Percentiles rank a stretch among this genome's conserved stretches.
phyloP scores from a whole-genome alignment of 768 basidiomycete species.

The Pulveroboletus sp. region DNA sequence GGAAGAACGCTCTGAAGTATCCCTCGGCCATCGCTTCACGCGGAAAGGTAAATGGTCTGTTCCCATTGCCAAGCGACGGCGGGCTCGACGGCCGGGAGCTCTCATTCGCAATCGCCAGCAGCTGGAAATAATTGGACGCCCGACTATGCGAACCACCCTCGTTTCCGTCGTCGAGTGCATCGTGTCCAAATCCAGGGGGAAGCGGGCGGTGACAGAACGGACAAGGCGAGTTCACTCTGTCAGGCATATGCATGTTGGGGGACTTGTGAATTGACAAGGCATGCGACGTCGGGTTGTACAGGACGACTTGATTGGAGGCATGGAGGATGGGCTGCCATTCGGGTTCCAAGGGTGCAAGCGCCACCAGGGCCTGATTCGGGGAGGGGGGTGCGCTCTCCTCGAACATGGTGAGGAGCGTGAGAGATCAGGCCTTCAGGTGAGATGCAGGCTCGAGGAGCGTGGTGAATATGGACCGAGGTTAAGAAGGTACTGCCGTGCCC shows the following conservation, averaged over 20 bases:
- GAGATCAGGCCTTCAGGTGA: background rate
- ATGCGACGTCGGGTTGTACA: conserved; percentile 83
- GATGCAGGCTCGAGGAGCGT: background rate
- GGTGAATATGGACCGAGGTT: no score
- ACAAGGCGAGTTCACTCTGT: conserved; percentile 38
- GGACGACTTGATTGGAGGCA: conserved; percentile 78
- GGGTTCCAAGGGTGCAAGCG: conserved; percentile 20
- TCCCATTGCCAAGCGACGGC: conserved; percentile 25
- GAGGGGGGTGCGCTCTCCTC: conserved; percentile 31
- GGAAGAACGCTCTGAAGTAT: conserved; percentile 90
- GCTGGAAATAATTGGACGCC: conserved; percentile 75
- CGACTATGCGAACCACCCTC: conserved; percentile 46
- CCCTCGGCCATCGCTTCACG: conserved; percentile 82
- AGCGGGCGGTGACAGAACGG: conserved; percentile 72
- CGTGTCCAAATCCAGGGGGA: conserved; percentile 39
- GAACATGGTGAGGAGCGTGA: conserved; percentile 16
- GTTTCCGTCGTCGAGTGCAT: conserved; percentile 25
- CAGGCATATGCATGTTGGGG: conserved; percentile 21
- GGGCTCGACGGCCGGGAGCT: conserved; percentile 50
- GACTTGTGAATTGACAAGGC: conserved; percentile 61
- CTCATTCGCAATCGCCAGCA: conserved; percentile 71
- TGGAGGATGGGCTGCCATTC: conserved; percentile 81
- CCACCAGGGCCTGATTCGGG: conserved; percentile 28
- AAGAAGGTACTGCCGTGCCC: no score
- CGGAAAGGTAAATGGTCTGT: conserved; percentile 41